These are phyloP conservation scores for Ophiostoma perfectum DNA, from an alignment of 2,329 filamentous ascomycete genomes.

Conservation along the genomic window DNA sequence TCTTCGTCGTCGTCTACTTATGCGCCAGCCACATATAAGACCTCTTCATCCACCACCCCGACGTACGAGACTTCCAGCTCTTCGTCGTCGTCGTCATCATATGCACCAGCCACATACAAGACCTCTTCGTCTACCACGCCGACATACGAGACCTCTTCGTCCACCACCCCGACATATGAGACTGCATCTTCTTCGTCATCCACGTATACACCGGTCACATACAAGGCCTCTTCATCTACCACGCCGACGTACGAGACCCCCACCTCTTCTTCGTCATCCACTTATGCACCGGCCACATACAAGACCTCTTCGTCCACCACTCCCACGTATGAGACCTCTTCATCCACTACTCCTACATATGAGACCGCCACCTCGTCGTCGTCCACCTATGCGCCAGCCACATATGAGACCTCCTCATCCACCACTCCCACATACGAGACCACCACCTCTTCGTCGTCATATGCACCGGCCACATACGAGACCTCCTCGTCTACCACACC, in stretches of 20 bases:
- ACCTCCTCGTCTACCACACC: neutral
- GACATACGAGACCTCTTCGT: neutral
- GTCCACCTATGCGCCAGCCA: neutral
- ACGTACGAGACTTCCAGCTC: neutral
- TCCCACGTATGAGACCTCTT: neutral
- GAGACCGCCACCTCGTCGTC: neutral
- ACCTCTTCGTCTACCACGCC: too few relatives aligned
- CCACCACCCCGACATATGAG: neutral
- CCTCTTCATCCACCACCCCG: neutral
- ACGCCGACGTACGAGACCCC: neutral
- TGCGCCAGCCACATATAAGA: slow-evolving; percentile 11
- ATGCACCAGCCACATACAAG: neutral
- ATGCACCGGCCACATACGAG: neutral
- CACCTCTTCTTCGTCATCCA: neutral
- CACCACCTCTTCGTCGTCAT: neutral
- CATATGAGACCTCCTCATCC: neutral
- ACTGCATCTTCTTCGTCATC: neutral
- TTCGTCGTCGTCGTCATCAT: neutral
- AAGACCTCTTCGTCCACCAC: neutral
- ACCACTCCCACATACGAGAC: neutral
- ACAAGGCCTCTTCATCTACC: neutral
- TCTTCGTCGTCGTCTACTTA: neutral
- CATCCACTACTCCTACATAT: neutral
- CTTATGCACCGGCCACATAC: neutral
- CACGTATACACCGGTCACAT: too few relatives aligned